Percentiles rank a stretch among this genome's conserved stretches.
These are phyloP conservation scores for Annona cherimola DNA, from an alignment of 164 flowering plant species.

Conservation along the genomic window DNA sequence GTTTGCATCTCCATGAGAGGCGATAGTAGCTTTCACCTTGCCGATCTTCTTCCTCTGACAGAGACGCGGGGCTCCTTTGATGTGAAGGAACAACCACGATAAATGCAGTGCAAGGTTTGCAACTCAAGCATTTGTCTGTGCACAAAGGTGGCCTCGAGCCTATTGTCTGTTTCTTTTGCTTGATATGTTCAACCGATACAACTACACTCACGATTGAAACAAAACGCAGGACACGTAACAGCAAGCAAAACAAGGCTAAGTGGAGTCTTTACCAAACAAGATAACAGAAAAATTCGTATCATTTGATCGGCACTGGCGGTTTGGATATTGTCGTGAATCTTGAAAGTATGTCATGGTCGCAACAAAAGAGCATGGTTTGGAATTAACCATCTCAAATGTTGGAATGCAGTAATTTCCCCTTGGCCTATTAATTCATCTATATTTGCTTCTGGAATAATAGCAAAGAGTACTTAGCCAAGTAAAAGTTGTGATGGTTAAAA, in stretches of 20 bases:
- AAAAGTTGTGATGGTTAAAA: background rate
- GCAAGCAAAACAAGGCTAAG: background rate
- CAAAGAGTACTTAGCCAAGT: background rate
- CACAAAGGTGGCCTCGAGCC: conserved; percentile 83
- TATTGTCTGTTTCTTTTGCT: conserved; percentile 37
- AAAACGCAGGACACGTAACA: background rate
- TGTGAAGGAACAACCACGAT: conserved; percentile 54
- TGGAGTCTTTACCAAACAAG: background rate
- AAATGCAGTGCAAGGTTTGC: conserved; percentile 71
- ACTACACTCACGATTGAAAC: conserved; percentile 5
- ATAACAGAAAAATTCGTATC: no score
- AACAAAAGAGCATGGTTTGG: no score
- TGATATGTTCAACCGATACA: conserved; percentile 14
- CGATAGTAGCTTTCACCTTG: conserved; percentile 61
- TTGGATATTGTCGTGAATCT: no score
- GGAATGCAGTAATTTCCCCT: no score
- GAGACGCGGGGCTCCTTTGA: conserved; percentile 10
- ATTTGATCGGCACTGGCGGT: no score
- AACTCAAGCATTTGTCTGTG: conserved; percentile 60
- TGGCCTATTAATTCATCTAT: no score
- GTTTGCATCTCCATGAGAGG: conserved; percentile 75
- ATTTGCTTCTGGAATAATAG: no score
- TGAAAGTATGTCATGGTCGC: no score
- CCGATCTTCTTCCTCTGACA: conserved; percentile 16
- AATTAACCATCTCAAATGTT: no score